Evolutionary conservation across 176 grass and related monocot species (phyloP), one percentile per base, ranked within the genome.

Genomic region (Triticum urartu): DNA sequence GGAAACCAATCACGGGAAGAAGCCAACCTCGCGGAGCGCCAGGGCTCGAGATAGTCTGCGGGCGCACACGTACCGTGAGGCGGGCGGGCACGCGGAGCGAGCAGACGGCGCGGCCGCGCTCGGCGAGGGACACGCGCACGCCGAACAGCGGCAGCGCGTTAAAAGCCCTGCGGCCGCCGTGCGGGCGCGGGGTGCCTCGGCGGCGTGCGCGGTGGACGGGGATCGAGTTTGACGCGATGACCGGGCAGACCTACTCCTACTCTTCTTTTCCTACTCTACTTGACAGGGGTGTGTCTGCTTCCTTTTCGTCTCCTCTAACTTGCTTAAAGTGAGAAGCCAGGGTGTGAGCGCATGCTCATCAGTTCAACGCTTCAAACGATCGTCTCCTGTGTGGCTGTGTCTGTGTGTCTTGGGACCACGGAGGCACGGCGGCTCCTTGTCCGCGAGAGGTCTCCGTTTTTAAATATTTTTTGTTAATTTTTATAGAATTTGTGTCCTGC

Each of bases 21-120:
- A 54, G 1, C 50, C 15, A 54, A 54, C 50, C 15, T 54, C 50
- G 50, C 15, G 18, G 50, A 54, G 50, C 50, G 50, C 15, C 56
- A 59, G 56, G 56, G 56, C 6, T 59, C 20, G 56, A 56, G 33
- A 81, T 6, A 56, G 56, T 54, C 28, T 2, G 56, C 43, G 47
- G 14, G 7, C 1, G 60, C 7, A 48, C 9, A 75, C 35, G 32
- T 20, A 98, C 93, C 40, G 93, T 95, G 83, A 98, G 93, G 67
- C 91, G 86, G 3, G 77, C 58, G 73, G 89, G 88, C 83, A 98
- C 76, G 81, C 86, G 86, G 81, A 98, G 91, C 15, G 89, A 80
- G 91, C 88, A 92, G 69, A 91, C 20, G 21, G 80, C 88, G 81
- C 74, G 79, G 21, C 93, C 91, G 60, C 61, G 14, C 39, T 89